A percentile compares a stretch with the other conserved stretches of the same genome.
These are phyloP conservation scores for Podaxis carcinomalis DNA, from an alignment of 768 basidiomycete species.

Conservation along the genomic window DNA sequence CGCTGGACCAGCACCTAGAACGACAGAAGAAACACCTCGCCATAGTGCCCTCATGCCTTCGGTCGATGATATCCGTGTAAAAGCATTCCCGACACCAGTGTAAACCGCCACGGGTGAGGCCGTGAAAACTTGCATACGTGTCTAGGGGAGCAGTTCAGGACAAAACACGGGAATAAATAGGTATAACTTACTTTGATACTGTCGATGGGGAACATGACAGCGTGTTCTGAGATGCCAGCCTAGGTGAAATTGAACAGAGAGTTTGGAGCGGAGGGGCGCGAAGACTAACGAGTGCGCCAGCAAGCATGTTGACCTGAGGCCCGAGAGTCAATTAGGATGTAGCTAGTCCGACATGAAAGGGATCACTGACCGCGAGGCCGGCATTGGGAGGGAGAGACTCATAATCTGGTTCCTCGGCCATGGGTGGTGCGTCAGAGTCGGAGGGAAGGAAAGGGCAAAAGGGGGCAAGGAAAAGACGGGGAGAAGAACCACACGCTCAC, in stretches of 20 bases:
- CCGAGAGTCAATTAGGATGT: slow-evolving; percentile 14
- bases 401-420: slow-evolving; percentile 18
- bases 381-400: slow-evolving; percentile 56
- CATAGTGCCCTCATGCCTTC: slow-evolving; percentile 90
- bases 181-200: slow-evolving; percentile 82
- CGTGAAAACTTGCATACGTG: slow-evolving; percentile 97
- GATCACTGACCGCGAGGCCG: slow-evolving; percentile 60
- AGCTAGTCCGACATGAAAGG: too few species aligned
- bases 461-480: neutral
- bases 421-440: slow-evolving; percentile 1
- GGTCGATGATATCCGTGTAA: slow-evolving; percentile 88
- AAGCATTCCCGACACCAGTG: slow-evolving; percentile 86
- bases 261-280: neutral
- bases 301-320: slow-evolving; percentile 88
- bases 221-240: slow-evolving; percentile 99
- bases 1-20: slow-evolving; percentile 94
- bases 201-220: slow-evolving; percentile 98
- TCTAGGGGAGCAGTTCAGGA: slow-evolving; percentile 45
- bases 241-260: slow-evolving; percentile 26
- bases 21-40: slow-evolving; percentile 95
- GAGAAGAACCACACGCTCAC: neutral
- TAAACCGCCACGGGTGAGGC: slow-evolving; percentile 83
- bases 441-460: neutral
- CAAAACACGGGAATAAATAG: neutral
- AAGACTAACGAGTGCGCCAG: slow-evolving; percentile 82